Conservation (phyloP, 805 yeast genomes). For the Saccharomycopsis sp. region DNA sequence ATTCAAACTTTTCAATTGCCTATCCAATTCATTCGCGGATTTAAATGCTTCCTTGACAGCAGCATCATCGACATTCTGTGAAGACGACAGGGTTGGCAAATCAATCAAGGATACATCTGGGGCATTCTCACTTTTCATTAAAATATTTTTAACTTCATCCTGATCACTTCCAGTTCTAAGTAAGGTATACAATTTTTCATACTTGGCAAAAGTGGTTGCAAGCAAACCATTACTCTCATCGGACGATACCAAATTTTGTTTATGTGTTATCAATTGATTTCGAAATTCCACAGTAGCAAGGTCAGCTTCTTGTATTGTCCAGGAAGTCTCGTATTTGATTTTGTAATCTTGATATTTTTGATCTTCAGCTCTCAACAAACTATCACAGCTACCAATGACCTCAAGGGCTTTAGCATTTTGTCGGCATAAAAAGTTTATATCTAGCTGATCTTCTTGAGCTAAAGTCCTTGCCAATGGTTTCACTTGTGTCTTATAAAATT, state of each 20-base stretch:
- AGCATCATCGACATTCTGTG: constrained; percentile 64
- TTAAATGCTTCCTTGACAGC: constrained; percentile 24
- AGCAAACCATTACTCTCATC: constrained; percentile 51
- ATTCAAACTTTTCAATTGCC: constrained; percentile 53
- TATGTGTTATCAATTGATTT: constrained; percentile 49
- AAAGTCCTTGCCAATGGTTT: constrained; percentile 34
- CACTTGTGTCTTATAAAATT: constrained; percentile 26
- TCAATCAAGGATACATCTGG: constrained; percentile 13
- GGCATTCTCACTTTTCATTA: constrained; percentile 12
- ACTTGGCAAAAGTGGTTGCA: constrained; percentile 27
- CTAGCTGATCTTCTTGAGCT: constrained; percentile 21
- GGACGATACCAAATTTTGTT: constrained; percentile 56
- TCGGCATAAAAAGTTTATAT: constrained; percentile 28
- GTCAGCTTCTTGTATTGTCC: constrained; percentile 34
- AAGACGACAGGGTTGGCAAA: constrained; percentile 29
- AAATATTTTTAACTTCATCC: constrained; percentile 6
- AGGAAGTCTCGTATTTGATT: constrained; percentile 30
- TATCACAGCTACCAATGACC: constrained; percentile 32
- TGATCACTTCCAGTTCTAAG: constrained; percentile 12
- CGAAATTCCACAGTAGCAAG: constrained; percentile 35
- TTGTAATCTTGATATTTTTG: constrained; percentile 28
- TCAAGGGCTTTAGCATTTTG: constrained; percentile 34
- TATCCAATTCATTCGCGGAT: constrained; percentile 45
- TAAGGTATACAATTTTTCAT: constrained; percentile 22
- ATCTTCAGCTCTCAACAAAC: constrained; percentile 30